phyloP scores from a whole-genome alignment of 805 yeast genomes.

The Metschnikowia santaceciliae region DNA sequence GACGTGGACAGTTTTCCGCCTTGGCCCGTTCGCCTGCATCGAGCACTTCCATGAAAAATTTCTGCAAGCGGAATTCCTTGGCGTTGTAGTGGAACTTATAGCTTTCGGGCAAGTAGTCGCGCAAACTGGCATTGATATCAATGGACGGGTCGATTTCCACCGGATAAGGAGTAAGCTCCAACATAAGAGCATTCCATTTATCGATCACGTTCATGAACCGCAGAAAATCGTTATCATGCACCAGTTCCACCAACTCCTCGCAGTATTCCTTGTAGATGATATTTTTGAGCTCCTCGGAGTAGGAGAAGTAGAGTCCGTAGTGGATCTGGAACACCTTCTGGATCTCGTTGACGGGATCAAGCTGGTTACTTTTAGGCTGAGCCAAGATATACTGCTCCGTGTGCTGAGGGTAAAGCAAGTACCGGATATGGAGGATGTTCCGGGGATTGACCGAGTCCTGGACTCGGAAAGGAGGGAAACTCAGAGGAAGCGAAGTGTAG shows the following conservation, averaged over 20 bases:
- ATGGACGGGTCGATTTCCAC: slow-evolving; percentile 15
- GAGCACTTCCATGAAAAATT: slow-evolving; percentile 16
- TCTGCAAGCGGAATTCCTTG: slow-evolving; percentile 14
- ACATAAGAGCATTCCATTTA: slow-evolving; percentile 40
- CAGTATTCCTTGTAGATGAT: slow-evolving; percentile 34
- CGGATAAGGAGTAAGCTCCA: slow-evolving; percentile 32
- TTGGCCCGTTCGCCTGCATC: slow-evolving; percentile 14
- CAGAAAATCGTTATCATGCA: slow-evolving; percentile 31
- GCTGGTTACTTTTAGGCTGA: slow-evolving; percentile 50
- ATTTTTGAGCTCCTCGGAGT: slow-evolving; percentile 28
- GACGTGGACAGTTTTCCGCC: neutral
- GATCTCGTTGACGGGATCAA: slow-evolving; percentile 62
- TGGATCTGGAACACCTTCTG: slow-evolving; percentile 43
- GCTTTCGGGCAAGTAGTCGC: slow-evolving; percentile 11
- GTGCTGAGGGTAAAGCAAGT: slow-evolving; percentile 36
- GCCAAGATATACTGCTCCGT: slow-evolving; percentile 48
- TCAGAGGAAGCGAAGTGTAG: slow-evolving; percentile 31
- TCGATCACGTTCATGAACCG: slow-evolving; percentile 36
- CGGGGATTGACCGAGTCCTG: slow-evolving; percentile 21
- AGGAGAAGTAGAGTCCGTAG: slow-evolving; percentile 38
- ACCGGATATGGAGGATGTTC: slow-evolving; percentile 30
- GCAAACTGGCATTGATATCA: slow-evolving; percentile 17
- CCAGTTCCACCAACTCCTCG: slow-evolving; percentile 25
- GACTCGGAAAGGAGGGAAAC: slow-evolving; percentile 34
- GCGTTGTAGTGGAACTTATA: slow-evolving; percentile 8